These are phyloP conservation scores for Botrytis tulipae DNA, from an alignment of 2,329 filamentous ascomycete species.

Conservation along the genomic window DNA sequence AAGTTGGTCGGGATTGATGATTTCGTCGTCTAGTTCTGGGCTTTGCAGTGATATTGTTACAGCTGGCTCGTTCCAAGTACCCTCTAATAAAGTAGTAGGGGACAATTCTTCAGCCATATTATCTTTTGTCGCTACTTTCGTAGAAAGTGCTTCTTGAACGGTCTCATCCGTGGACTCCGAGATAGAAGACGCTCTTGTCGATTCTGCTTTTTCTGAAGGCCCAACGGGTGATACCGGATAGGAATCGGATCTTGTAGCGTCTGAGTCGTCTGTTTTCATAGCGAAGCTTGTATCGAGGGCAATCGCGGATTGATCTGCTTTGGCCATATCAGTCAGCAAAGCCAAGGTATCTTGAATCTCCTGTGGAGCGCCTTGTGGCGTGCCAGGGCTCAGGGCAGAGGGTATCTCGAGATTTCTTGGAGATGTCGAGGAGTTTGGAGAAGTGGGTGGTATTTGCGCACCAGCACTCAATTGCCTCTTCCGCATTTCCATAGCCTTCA, in stretches of 20 bases:
- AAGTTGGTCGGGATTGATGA: background rate
- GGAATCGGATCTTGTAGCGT: conserved; percentile 51
- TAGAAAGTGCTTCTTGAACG: conserved; percentile 40
- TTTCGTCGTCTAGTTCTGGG: background rate
- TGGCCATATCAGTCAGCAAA: conserved; percentile 39
- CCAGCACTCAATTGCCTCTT: conserved; percentile 67
- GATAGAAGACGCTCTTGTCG: conserved; percentile 62
- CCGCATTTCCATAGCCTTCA: conserved; percentile 89
- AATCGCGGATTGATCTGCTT: conserved; percentile 52
- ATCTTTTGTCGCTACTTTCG: conserved; percentile 20
- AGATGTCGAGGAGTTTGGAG: conserved; percentile 19
- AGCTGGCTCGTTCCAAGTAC: background rate
- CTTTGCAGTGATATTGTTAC: background rate
- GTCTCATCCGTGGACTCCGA: conserved; percentile 64
- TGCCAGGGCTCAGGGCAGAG: conserved; percentile 12
- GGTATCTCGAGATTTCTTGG: conserved; percentile 19
- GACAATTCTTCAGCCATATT: conserved; percentile 3
- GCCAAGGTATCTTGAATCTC: conserved; percentile 32
- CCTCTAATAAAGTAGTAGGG: background rate
- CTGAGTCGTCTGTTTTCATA: conserved; percentile 39
- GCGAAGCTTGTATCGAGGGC: conserved; percentile 49
- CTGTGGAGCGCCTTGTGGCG: conserved; percentile 22
- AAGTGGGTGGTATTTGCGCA: conserved; percentile 8
- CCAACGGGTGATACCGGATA: conserved; percentile 56
- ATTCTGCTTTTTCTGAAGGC: conserved; percentile 56